These are phyloP conservation scores for Rhododendron vialii DNA, from an alignment of 148 eudicot species.

Conservation along the genomic window DNA sequence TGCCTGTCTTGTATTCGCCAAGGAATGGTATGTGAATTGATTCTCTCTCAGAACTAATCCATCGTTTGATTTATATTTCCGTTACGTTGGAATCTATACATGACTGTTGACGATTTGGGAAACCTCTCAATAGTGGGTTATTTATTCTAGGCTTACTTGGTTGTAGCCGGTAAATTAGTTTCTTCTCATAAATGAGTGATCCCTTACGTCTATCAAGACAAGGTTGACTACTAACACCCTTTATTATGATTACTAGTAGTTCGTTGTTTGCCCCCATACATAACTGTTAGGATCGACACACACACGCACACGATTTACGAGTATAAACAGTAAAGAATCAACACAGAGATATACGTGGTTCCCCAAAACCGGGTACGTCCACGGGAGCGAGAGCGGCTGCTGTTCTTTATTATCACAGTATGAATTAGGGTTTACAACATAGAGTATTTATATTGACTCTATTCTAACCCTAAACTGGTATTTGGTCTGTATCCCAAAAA, in stretches of 20 bases:
- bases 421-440: too few relatives aligned
- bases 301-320: too few relatives aligned
- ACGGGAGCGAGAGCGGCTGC: too few relatives aligned
- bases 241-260: background rate
- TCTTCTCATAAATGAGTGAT: background rate
- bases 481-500: too few relatives aligned
- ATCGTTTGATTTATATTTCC: background rate
- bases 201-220: background rate
- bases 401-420: too few relatives aligned
- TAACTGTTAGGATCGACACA: too few relatives aligned
- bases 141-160: background rate
- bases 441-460: too few relatives aligned
- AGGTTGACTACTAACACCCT: background rate
- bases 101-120: background rate
- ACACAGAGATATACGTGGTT: too few relatives aligned
- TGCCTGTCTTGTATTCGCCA: slow-evolving; percentile 62
- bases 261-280: background rate
- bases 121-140: background rate
- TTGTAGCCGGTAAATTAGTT: background rate
- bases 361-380: too few relatives aligned
- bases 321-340: too few relatives aligned
- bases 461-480: too few relatives aligned
- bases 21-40: slow-evolving; percentile 46
- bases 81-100: background rate
- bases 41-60: background rate